Evolutionary conservation across 805 yeast genomes (phyloP), one percentile per base, ranked within the genome.

Genomic region (Kregervanrija pseudodelftensis): DNA sequence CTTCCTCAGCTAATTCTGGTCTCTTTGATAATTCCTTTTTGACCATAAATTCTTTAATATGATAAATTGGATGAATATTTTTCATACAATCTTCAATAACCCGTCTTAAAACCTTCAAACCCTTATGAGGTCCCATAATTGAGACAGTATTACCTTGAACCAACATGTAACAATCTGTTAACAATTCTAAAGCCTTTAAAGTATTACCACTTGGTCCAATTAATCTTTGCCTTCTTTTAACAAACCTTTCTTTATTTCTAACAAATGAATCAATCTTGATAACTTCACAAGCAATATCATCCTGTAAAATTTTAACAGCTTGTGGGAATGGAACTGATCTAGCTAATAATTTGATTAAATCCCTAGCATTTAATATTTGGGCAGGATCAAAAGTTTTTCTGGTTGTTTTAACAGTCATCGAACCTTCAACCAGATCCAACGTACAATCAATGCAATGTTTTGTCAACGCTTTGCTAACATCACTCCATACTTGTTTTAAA

Each of bases 161-260:
- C 49, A 93, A 73, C 53, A 93, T 85, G 63, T 91, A 93, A 68
- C 99, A 93, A 56, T 85, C 82, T n/a, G 99, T 93, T 49, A 93
- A 73, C 44, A 93, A 76, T 69, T 93, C 99, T 57, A 93, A 74
- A 1, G 98, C 99, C 61, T 91, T 93, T 52, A 93, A 73, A 0
- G 99, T 93, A 65, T 93, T 93, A 58, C 99, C 98, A 58, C 82
- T 87, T 39, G 99, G 99, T 2, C 99, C 99, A 43, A 93, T 89
- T 48, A 93, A 72, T 64, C 99, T 78, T 68, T 93, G 99, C 67
- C 99, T 80, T 68, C 99, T 81, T 66, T 93, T 93, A 43, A 87
- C 83, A 58, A 93, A 93, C 58, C 98, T 74, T 45, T 93, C 99
- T 61, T 93, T 93, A 62, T 89, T 93, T 30, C 85, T 65, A 13